Percentiles rank a stretch among this genome's conserved stretches.
These are phyloP conservation scores for Biscutella laevigata DNA, from an alignment of 441 rosid species.

Conservation along the genomic window DNA sequence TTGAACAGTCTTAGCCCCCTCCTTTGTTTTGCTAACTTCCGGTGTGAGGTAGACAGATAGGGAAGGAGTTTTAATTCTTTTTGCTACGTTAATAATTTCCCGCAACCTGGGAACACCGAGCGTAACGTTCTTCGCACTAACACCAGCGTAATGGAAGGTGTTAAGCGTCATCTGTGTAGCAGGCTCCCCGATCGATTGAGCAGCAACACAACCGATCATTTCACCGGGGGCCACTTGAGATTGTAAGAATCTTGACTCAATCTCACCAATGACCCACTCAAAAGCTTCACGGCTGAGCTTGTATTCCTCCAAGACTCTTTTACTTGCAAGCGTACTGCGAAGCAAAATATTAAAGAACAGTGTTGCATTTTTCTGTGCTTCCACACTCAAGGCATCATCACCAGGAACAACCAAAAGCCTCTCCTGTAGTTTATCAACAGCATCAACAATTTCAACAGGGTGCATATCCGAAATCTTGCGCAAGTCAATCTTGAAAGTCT, in stretches of 20 bases:
- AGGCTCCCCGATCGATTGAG: constrained; percentile 99
- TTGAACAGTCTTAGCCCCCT: constrained; percentile 89
- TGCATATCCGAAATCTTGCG: constrained; percentile 84
- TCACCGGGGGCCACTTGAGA: constrained; percentile 96
- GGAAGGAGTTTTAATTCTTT: constrained; percentile 94
- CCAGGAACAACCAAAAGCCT: constrained; percentile 96
- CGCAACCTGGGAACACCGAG: constrained; percentile 97
- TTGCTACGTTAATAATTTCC: constrained; percentile 94
- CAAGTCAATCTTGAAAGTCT: constrained; percentile 78
- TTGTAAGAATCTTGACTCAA: constrained; percentile 86
- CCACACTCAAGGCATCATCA: constrained; percentile 80
- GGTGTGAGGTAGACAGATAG: constrained; percentile 74
- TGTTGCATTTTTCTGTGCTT: constrained; percentile 98
- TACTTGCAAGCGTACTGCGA: constrained; percentile 97
- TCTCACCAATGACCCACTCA: constrained; percentile 98
- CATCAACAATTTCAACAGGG: constrained; percentile 96
- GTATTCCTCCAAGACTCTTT: constrained; percentile 93
- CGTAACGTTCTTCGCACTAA: constrained; percentile 98
- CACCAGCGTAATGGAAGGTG: constrained; percentile 99
- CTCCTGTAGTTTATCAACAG: constrained; percentile 95
- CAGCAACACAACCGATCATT: constrained; percentile 99
- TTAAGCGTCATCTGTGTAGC: constrained; percentile 99
- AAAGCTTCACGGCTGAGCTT: constrained; percentile 96
- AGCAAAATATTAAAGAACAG: constrained; percentile 89
- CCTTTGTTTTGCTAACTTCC: constrained; percentile 76